Evolutionary conservation across 148 eudicot genomes (phyloP).

Genomic region (Persicaria tinctoria): DNA sequence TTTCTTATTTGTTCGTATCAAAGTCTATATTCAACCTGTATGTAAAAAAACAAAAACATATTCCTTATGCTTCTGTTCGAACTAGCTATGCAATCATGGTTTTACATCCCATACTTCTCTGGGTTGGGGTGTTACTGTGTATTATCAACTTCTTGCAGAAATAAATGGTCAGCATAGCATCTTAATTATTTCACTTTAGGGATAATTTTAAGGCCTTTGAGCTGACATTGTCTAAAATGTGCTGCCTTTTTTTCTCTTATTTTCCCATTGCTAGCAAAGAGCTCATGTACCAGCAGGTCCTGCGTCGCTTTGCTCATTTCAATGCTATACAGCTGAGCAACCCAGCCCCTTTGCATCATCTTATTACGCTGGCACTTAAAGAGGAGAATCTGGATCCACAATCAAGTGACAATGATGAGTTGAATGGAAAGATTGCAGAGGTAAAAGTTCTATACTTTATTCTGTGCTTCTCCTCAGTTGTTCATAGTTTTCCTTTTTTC

Average conservation of each 20-base stretch:
- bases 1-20: neutral
- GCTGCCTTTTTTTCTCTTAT: neutral
- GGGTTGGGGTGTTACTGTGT: neutral
- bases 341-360: constrained; percentile 65
- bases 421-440: constrained; percentile 72
- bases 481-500: neutral
- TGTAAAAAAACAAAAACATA: neutral
- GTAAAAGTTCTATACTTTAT: constrained; percentile 22
- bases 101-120: neutral
- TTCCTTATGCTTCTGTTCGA: neutral
- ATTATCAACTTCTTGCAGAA: neutral
- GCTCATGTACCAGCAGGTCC: constrained; percentile 96
- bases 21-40: neutral
- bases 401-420: constrained; percentile 47
- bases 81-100: neutral
- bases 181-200: neutral
- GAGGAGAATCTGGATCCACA: constrained; percentile 72
- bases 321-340: constrained; percentile 92
- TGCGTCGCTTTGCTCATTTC: constrained; percentile 89
- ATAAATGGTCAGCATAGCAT: neutral
- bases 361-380: constrained; percentile 64
- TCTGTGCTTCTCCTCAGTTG: constrained; percentile 6
- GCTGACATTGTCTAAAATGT: neutral
- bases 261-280: constrained; percentile 65
- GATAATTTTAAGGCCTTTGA: neutral